Evolutionary conservation across 163 green algal species (phyloP), one percentile per base, ranked within the genome.

Genomic region (Botryococcus braunii): DNA sequence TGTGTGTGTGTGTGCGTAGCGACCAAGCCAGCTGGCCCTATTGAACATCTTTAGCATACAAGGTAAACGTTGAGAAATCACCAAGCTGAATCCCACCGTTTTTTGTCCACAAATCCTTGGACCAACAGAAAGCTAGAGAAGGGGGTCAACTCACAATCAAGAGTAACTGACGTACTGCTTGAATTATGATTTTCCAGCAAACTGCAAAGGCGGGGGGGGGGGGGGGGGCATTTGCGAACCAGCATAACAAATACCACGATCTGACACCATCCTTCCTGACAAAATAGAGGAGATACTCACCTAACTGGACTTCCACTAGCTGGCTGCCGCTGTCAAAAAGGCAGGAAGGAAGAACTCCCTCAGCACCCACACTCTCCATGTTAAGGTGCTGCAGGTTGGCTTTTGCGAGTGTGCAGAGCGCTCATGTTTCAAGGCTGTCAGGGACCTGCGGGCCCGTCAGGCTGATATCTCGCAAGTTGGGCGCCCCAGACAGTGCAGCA

Each of bases 301-400:
- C 47, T 36, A 74, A n/a, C 48, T 69, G 17, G 2, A 74, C 36
- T 17, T 61, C 37, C 8, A 69, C 38, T 1, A 74, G 47, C 11
- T 35, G 31, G 59, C 34, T 65, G 5, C 67, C 67, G 1, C 37
- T 17, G 23, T 27, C 37, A 1, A 59, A 34, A 6, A 74, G 68
- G 60, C 68, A 74, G 47, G 21, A 4, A 3, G 68, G 68, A 21
- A 69, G 29, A 36, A 21, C 38, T 7, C 68, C 68, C 5, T 35
- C 47, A 25, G 65, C n/a, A 31, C 36, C 36, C 1, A 68, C 13
- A 60, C 58, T 38, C 4, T 57, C 31, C 5, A 64, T 2, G n/a
- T 62, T 34, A n/a, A 74, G 17, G 2, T n/a, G 48, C n/a, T 17
- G 29, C 41, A 74, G 48, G 2, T 23, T 36, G 2, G 31, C 35